Evolutionary conservation across 805 yeast species (phyloP), one percentile per base, ranked within the genome.

Genomic region (Ogataea henricii): DNA sequence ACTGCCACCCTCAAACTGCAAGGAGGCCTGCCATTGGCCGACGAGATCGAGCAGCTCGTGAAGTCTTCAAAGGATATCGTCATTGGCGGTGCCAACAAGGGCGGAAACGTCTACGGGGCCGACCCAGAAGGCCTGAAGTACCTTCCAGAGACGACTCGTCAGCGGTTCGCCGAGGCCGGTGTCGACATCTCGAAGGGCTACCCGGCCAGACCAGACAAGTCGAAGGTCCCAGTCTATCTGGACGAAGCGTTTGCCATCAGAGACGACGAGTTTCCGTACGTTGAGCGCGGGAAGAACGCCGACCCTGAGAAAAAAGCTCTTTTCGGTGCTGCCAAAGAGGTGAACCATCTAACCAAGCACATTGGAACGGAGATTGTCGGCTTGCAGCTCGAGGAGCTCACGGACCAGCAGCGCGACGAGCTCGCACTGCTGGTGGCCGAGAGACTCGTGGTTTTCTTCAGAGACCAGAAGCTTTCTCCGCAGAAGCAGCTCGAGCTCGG

Each of bases 291-390:
- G 29, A 57, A 57, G 48, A 52, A 45, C 40, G 74, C 74, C 8
- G 74, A 70, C 50, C 69, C 67, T 8, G 70, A 66, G 45, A 70
- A 70, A 63, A 68, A 66, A 51, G 73, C 73, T 4, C 53, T 69
- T n/a, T 65, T 69, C 45, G 63, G 70, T 7, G 72, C 72, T 52
- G 72, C 65, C 35, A 68, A 62, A 55, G 68, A 69, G 49, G 76
- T 75, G 16, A 68, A 49, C 32, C 50, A 75, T 48, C 60, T 75
- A 47, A 71, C 78, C 43, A 72, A 70, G 46, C 69, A 72, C 53
- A 57, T 74, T 54, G 80, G 80, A 32, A 74, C 79, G 17, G 78
- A 74, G 53, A 65, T 76, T 43, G 66, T 70, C 27, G 81, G 80
- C 10, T 60, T 76, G 23, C 77, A 76, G 55, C 60, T 76, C 30